These are phyloP conservation scores for Solanum paucissectum DNA, from an alignment of 257 asterid genomes.

Conservation along the genomic window DNA sequence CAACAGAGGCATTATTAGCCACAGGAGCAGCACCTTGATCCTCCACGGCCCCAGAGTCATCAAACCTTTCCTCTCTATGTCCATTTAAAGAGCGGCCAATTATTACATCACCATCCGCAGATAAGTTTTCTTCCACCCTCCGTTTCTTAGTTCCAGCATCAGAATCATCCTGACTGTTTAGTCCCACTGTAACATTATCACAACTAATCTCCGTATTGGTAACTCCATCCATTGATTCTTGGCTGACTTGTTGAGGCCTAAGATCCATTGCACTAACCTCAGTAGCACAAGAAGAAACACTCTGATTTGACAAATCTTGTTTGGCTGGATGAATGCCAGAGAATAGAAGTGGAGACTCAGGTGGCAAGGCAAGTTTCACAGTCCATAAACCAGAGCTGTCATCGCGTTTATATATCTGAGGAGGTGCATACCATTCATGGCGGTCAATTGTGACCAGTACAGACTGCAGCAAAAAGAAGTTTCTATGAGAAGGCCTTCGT, in stretches of 20 bases:
- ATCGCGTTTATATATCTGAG: slow-evolving; percentile 77
- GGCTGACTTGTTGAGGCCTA: slow-evolving; percentile 41
- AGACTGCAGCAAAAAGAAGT: slow-evolving; percentile 51
- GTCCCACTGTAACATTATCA: slow-evolving; percentile 46
- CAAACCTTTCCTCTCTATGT: slow-evolving; percentile 49
- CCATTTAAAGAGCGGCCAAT: slow-evolving; percentile 49
- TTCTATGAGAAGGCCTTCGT: neutral
- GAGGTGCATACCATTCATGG: slow-evolving; percentile 98
- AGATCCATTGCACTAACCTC: slow-evolving; percentile 55
- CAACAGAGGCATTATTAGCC: slow-evolving; percentile 71
- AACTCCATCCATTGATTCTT: slow-evolving; percentile 54
- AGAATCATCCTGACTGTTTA: slow-evolving; percentile 48
- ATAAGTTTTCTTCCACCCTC: slow-evolving; percentile 59
- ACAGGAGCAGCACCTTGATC: slow-evolving; percentile 63
- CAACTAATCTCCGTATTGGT: slow-evolving; percentile 73
- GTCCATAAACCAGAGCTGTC: slow-evolving; percentile 88
- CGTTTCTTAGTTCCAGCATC: slow-evolving; percentile 81
- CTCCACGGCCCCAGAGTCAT: slow-evolving; percentile 39
- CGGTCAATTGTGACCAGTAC: slow-evolving; percentile 94
- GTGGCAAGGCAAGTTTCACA: slow-evolving; percentile 57
- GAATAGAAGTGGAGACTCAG: slow-evolving; percentile 42
- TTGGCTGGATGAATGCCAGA: slow-evolving; percentile 22
- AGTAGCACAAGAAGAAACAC: slow-evolving; percentile 32
- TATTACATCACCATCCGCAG: slow-evolving; percentile 51
- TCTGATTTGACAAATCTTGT: slow-evolving; percentile 28